Conservation (phyloP, 192 early-diverging fungal genomes). For the Backusella macrospora region DNA sequence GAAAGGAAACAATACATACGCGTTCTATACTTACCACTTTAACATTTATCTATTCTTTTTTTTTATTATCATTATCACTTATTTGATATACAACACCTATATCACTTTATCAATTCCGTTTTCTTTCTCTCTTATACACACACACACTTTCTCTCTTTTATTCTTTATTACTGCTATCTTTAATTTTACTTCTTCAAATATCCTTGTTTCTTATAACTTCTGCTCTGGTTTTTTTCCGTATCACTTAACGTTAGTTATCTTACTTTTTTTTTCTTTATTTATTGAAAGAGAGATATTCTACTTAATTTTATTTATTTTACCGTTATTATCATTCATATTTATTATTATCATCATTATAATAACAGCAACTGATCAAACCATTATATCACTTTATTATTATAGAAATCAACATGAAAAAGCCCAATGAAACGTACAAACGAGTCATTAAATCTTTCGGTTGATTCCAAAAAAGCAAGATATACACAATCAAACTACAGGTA, state of each 20-base stretch:
- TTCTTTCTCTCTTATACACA: too few relatives aligned
- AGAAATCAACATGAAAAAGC: background rate
- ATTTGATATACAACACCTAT: background rate
- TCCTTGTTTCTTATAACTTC: background rate
- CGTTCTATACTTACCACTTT: constrained; percentile 14
- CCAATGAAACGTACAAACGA: constrained; percentile 11
- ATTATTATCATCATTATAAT: background rate
- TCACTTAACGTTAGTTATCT: background rate
- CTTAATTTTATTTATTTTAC: background rate
- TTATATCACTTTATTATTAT: background rate
- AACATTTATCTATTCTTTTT: constrained; percentile 3
- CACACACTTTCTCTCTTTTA: background rate
- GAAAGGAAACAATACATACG: constrained; percentile 2
- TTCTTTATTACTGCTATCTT: background rate
- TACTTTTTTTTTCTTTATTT: background rate
- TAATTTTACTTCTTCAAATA: background rate
- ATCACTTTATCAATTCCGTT: background rate
- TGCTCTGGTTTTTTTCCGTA: background rate
- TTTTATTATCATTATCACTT: background rate
- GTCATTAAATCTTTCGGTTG: background rate
- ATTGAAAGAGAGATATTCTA: too few relatives aligned
- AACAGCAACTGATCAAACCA: background rate
- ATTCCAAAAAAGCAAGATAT: constrained; percentile 14
- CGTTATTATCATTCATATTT: background rate
- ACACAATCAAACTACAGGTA: constrained; percentile 4